phyloP scores from a whole-genome alignment of 1,284 basidiomycete species.

The Leccinum pseudoinsigne region DNA sequence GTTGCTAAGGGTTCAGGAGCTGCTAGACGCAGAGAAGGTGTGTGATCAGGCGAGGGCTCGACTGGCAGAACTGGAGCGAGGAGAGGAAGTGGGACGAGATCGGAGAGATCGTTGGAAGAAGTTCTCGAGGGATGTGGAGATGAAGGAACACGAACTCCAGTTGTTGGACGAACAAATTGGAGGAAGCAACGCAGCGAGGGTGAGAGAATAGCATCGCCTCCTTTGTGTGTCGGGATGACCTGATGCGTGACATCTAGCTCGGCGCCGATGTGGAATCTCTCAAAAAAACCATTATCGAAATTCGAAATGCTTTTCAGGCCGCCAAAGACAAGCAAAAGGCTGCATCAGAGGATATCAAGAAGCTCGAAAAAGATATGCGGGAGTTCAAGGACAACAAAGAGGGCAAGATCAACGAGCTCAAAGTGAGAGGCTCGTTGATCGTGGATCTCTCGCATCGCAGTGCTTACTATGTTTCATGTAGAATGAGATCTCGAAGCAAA shows the following conservation, averaged over 20 bases:
- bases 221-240: neutral
- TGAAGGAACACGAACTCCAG: conserved; percentile 86
- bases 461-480: conserved; percentile 16
- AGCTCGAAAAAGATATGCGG: conserved; percentile 94
- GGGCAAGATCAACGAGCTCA: conserved; percentile 93
- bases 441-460: neutral
- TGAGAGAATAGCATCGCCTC: conserved; percentile 39
- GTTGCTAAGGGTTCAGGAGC: conserved; percentile 85
- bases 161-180: conserved; percentile 86
- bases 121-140: conserved; percentile 74
- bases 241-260: conserved; percentile 49
- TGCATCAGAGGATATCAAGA: conserved; percentile 79
- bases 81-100: conserved; percentile 55
- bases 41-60: conserved; percentile 54
- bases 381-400: conserved; percentile 99
- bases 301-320: conserved; percentile 63
- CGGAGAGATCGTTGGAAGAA: conserved; percentile 72
- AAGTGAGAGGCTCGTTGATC: conserved; percentile 47
- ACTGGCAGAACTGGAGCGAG: conserved; percentile 58
- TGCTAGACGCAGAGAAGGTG: conserved; percentile 58
- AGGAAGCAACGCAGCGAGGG: conserved; percentile 87
- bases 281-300: conserved; percentile 65
- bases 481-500: conserved; percentile 81
- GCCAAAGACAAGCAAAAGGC: conserved; percentile 78
- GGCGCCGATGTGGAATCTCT: conserved; percentile 78